These are phyloP conservation scores for Solanum tacnaense DNA, from an alignment of 257 asterid species.

Conservation along the genomic window DNA sequence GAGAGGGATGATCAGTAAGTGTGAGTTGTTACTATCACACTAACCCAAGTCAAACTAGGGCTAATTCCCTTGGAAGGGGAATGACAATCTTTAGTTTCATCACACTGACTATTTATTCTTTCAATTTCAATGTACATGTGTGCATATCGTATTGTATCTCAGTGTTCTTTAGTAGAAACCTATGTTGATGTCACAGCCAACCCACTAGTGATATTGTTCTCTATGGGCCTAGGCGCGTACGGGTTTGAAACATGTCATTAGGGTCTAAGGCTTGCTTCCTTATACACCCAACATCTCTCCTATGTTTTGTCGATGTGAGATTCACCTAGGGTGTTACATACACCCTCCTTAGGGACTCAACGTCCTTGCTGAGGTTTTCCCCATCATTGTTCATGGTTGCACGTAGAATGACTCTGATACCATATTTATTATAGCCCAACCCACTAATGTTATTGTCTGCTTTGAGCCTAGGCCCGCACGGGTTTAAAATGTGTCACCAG, in stretches of 20 bases:
- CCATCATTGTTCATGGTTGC: background rate
- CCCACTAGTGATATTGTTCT: background rate
- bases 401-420: background rate
- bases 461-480: background rate
- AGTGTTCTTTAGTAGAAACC: background rate
- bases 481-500: background rate
- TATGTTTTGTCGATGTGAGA: background rate
- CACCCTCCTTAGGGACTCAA: background rate
- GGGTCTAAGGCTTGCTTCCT: background rate
- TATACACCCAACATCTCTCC: background rate
- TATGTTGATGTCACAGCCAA: background rate
- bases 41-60: background rate
- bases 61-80: background rate
- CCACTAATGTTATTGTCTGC: background rate
- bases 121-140: background rate
- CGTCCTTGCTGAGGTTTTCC: background rate
- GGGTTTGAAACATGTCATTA: background rate
- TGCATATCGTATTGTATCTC: background rate
- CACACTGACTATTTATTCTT: background rate
- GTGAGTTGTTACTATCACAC: background rate
- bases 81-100: background rate
- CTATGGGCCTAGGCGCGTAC: background rate
- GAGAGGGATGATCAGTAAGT: background rate
- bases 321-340: background rate
- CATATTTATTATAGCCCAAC: background rate